Evolutionary conservation across 345 rosid species (phyloP).

Genomic region (Microcos paniculata): DNA sequence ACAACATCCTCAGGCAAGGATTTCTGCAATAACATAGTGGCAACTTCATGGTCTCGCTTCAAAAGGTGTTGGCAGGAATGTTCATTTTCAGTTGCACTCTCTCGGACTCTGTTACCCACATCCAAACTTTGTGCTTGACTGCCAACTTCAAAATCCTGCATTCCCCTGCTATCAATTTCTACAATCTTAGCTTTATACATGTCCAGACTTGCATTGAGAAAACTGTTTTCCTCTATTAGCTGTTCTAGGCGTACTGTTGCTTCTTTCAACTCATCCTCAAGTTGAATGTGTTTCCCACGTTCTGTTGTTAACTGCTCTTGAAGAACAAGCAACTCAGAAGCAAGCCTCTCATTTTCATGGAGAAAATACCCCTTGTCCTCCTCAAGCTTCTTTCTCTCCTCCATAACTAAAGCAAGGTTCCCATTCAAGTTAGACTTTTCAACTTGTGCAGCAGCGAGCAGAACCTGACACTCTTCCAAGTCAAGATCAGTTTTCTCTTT

Average conservation of each 20-base stretch:
- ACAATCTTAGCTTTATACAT: slow-evolving; percentile 34
- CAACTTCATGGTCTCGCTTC: slow-evolving; percentile 26
- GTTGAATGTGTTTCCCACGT: slow-evolving; percentile 34
- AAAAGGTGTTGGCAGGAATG: slow-evolving; percentile 18
- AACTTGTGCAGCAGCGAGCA: slow-evolving; percentile 42
- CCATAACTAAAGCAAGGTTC: slow-evolving; percentile 37
- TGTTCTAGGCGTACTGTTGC: slow-evolving; percentile 39
- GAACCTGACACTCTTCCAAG: slow-evolving; percentile 44
- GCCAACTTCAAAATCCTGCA: slow-evolving; percentile 27
- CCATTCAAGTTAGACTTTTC: slow-evolving; percentile 53
- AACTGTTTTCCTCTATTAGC: slow-evolving; percentile 49
- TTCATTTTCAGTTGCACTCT: slow-evolving; percentile 27
- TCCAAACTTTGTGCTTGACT: slow-evolving; percentile 26
- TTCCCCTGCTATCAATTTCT: slow-evolving; percentile 35
- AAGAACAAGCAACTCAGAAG: slow-evolving; percentile 50
- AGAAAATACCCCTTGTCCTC: slow-evolving; percentile 48
- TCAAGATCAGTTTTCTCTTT: slow-evolving; percentile 42
- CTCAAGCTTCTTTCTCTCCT: slow-evolving; percentile 54
- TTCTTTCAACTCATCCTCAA: slow-evolving; percentile 49
- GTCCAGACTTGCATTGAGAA: slow-evolving; percentile 42
- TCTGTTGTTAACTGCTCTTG: slow-evolving; percentile 48
- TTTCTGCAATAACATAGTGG: slow-evolving; percentile 19
- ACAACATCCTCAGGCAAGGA: slow-evolving; percentile 12
- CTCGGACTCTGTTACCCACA: slow-evolving; percentile 20
- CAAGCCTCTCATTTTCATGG: slow-evolving; percentile 55